Evolutionary conservation across 352 stramenopile genomes (phyloP).

Genomic region (Phytophthora constricta): DNA sequence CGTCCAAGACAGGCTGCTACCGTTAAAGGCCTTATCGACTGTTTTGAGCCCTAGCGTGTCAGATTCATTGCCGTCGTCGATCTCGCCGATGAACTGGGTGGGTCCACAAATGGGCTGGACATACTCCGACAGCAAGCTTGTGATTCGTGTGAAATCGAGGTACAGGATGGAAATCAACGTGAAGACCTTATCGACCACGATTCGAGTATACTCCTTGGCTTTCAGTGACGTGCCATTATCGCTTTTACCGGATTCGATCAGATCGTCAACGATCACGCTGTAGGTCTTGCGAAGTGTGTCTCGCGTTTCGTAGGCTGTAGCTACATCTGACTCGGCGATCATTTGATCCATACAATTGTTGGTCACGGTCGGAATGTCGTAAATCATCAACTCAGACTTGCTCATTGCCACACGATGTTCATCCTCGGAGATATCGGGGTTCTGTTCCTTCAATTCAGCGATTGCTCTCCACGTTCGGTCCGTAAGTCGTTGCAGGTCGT

Average conservation of each 20-base stretch:
- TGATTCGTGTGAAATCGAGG: background rate
- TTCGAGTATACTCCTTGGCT: background rate
- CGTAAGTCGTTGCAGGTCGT: background rate
- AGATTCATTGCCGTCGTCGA: background rate
- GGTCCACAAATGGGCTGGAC: background rate
- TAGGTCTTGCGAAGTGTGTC: constrained; percentile 1
- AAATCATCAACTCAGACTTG: background rate
- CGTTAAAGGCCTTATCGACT: background rate
- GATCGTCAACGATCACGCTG: background rate
- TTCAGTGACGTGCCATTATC: too few species aligned
- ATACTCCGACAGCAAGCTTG: background rate
- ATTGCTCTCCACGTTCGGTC: background rate
- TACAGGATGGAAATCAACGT: background rate
- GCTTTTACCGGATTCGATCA: background rate
- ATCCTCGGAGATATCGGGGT: background rate
- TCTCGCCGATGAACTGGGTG: background rate
- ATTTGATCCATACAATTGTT: constrained; percentile 3
- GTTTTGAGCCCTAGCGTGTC: background rate
- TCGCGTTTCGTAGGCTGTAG: background rate
- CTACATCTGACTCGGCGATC: background rate
- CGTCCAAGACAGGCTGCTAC: background rate
- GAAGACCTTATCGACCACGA: background rate
- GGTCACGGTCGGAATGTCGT: background rate
- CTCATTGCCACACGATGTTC: background rate
- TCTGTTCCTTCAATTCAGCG: background rate